Evolutionary conservation across 2,329 filamentous ascomycete species (phyloP).

Genomic region (Fusarium camptoceras): DNA sequence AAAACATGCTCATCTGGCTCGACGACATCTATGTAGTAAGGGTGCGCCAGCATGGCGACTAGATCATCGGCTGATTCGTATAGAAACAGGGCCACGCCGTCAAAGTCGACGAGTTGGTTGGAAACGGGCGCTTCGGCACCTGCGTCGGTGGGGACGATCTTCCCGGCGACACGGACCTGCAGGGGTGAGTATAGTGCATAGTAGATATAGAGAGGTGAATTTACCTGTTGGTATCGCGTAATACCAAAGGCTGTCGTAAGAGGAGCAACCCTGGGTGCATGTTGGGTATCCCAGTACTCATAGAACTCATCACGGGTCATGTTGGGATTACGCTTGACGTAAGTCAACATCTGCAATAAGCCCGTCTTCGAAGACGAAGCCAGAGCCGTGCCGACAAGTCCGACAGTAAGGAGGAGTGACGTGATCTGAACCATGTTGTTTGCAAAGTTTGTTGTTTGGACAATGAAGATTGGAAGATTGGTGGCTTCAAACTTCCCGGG

Average conservation of each 20-base stretch:
- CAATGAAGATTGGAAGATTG: not conserved
- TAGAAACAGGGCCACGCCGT: constrained; percentile 49
- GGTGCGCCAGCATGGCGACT: constrained; percentile 44
- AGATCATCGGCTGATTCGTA: constrained; percentile 42
- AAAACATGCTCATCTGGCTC: constrained; percentile 48
- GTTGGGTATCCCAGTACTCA: constrained; percentile 48
- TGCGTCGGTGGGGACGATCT: constrained; percentile 41
- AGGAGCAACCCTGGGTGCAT: constrained; percentile 47
- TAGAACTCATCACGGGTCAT: constrained; percentile 46
- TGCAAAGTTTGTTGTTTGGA: not conserved
- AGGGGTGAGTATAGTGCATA: not conserved
- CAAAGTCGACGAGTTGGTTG: constrained; percentile 42
- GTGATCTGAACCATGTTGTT: constrained; percentile 4
- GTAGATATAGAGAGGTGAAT: too few relatives aligned
- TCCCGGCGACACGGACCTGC: constrained; percentile 45
- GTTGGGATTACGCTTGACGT: constrained; percentile 46
- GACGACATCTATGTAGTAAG: constrained; percentile 47
- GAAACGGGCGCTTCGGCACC: constrained; percentile 36
- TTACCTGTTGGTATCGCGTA: constrained; percentile 47
- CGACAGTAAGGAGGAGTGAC: constrained; percentile 12
- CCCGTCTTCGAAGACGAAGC: constrained; percentile 50
- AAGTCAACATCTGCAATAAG: constrained; percentile 46
- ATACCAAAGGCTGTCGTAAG: constrained; percentile 46
- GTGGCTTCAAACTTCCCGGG: constrained; percentile 1
- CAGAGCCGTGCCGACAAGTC: not conserved